Conservation (phyloP, 2,329 filamentous ascomycete species). For the Cadophora sp. region DNA sequence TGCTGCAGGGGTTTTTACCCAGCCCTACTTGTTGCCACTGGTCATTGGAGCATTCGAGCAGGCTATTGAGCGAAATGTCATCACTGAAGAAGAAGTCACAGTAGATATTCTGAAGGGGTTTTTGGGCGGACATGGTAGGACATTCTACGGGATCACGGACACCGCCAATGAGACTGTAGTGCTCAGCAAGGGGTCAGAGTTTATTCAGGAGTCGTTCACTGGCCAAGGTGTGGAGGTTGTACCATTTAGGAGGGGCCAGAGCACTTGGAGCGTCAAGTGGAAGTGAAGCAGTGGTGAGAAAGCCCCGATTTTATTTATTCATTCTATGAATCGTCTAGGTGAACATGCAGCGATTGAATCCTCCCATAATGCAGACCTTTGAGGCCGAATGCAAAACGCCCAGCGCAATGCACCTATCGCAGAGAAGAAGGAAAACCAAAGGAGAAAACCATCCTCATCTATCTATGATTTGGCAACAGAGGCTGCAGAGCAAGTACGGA, state of each 20-base stretch:
- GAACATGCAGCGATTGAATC: not conserved
- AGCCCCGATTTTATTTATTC: not conserved
- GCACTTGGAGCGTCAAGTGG: constrained; percentile 55
- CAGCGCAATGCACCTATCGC: not conserved
- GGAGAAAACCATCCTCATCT: not conserved
- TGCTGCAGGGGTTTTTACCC: constrained; percentile 81
- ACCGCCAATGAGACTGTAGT: constrained; percentile 36
- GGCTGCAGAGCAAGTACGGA: not conserved
- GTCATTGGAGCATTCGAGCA: constrained; percentile 70
- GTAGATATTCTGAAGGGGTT: constrained; percentile 62
- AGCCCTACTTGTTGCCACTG: constrained; percentile 71
- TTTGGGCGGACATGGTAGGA: constrained; percentile 58
- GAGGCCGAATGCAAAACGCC: constrained; percentile 1
- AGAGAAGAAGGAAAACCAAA: not conserved
- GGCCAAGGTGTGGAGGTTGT: constrained; percentile 58
- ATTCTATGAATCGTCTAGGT: constrained; percentile 1
- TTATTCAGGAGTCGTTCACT: constrained; percentile 55
- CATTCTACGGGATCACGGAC: constrained; percentile 55
- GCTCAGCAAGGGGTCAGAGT: constrained; percentile 35
- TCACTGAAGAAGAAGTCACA: constrained; percentile 59
- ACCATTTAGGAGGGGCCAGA: constrained; percentile 34
- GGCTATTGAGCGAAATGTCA: constrained; percentile 61
- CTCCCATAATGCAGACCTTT: not conserved
- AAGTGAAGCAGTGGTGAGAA: constrained; percentile 22
- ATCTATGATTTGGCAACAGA: not conserved